Conservation (phyloP, 208 protist species). For the Acanthamoeba royreba region DNA sequence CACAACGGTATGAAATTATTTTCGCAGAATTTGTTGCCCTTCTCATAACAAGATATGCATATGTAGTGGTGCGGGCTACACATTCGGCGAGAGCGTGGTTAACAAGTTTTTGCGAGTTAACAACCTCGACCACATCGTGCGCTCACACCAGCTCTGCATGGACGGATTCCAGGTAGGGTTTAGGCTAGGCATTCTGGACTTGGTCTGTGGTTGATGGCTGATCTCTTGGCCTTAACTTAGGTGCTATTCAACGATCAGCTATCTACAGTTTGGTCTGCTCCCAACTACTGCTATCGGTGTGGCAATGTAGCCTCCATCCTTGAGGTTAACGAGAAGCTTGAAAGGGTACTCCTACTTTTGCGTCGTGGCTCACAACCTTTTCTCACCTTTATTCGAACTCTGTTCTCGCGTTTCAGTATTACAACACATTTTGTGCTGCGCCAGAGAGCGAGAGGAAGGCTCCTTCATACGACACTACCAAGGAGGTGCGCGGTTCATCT, state of each 20-base stretch:
- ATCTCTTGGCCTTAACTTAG: no score
- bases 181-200: not conserved
- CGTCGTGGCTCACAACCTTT: no score
- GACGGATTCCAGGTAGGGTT: constrained; percentile 80
- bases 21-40: no score
- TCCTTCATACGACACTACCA: constrained; percentile 29
- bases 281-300: constrained; percentile 96
- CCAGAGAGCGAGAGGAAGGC: constrained; percentile 51
- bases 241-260: constrained; percentile 73
- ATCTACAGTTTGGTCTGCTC: constrained; percentile 95
- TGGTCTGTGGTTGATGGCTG: no score
- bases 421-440: constrained; percentile 58
- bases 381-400: no score
- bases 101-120: constrained; percentile 83
- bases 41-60: no score
- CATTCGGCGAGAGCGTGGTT: constrained; percentile 80
- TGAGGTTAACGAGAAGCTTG: constrained; percentile 85
- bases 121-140: constrained; percentile 79
- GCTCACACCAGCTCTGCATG: constrained; percentile 86
- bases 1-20: not conserved
- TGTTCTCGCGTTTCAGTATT: no score
- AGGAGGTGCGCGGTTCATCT: no score
- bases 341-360: no score
- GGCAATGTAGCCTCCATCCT: constrained; percentile 87
- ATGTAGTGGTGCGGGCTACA: constrained; percentile 79